Base-by-base conservation (phyloP, 768 basidiomycete genomes). In the Tylopilus sp. region DNA sequence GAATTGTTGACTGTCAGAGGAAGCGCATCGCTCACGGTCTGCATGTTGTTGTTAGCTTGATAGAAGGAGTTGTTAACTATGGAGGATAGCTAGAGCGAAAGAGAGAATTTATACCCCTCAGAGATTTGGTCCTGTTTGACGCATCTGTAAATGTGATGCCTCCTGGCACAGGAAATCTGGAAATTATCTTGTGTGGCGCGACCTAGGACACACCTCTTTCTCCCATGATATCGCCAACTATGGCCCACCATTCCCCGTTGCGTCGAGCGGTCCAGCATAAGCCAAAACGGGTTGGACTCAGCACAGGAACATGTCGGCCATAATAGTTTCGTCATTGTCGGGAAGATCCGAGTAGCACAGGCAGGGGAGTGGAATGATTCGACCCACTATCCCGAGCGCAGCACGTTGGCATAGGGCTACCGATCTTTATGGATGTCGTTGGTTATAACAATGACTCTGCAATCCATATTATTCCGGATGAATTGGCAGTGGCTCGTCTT, bases 11-110 rank as follows among this genome's bases (percentile, higher is more conserved):
- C 13, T 36, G 15, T 38, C 6, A 13, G 30, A 4, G 12, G 4
- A 40, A 17, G 33, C 15, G 6, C 15, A 3, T 22, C 15, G 40
- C 61, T 50, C 48, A 63, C 61, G 11, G 52, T 63, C 43, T 62
- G 61, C 61, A 62, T 63, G 42, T 11, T 56, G 49, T 1, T 52
- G 2, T 43, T 3, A 33, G 28, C 20, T n/a, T 57, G 39, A 35
- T 35, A 35, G 15, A 6, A 35, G 4, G 5, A 35, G 15, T 35
- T 35, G 33, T 46, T 13, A 38, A 25, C 23, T 4, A 20, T 48
- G 26, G 48, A 35, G 33, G 3, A 48, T 35, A 17, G 1, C 2
- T 7, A 12, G 3, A 1, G 26, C 18, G 13, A 11, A 5, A n/a
- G 2, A 8, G 31, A 30, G 12, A 2, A 26, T 55, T 51, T 55